Conservation (phyloP, 2,329 filamentous ascomycete genomes). For the Nemania sp. region DNA sequence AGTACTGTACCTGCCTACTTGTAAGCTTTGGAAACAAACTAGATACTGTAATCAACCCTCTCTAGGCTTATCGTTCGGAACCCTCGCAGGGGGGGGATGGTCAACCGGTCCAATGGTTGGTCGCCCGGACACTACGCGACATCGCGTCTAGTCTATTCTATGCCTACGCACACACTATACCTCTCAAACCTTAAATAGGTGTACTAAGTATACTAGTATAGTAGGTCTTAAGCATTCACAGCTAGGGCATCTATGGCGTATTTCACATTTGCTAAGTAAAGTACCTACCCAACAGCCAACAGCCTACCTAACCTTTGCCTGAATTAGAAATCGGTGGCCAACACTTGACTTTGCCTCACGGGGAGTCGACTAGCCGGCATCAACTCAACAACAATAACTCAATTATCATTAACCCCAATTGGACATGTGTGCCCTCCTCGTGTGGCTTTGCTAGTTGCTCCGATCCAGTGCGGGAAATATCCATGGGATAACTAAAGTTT, state of each 20-base stretch:
- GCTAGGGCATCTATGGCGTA: slow-evolving; percentile 1
- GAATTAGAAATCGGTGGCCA: slow-evolving; percentile 9
- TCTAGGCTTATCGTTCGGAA: slow-evolving; percentile 40
- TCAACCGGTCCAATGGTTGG: slow-evolving; percentile 27
- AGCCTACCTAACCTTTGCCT: background rate
- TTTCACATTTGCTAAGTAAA: no score
- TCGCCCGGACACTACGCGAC: slow-evolving; percentile 23
- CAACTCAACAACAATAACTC: slow-evolving; percentile 12
- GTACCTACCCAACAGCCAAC: background rate
- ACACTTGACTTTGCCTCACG: slow-evolving; percentile 2
- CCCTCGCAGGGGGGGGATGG: slow-evolving; percentile 34
- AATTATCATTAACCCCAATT: background rate
- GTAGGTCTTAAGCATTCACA: background rate
- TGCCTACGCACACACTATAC: slow-evolving; percentile 2
- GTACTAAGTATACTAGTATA: background rate
- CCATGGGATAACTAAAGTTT: slow-evolving; percentile 6
- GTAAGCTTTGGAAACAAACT: slow-evolving; percentile 29
- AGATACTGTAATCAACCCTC: slow-evolving; percentile 38
- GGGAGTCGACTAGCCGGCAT: background rate
- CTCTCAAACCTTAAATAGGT: slow-evolving; percentile 10
- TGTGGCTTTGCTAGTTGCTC: background rate
- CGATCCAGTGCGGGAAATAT: slow-evolving; percentile 15
- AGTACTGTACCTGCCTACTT: slow-evolving; percentile 25
- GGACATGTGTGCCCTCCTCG: no score
- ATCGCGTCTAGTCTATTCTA: slow-evolving; percentile 17